These are phyloP conservation scores for Aechmea fasciata DNA, from an alignment of 176 grass and related monocot species.

Conservation along the genomic window DNA sequence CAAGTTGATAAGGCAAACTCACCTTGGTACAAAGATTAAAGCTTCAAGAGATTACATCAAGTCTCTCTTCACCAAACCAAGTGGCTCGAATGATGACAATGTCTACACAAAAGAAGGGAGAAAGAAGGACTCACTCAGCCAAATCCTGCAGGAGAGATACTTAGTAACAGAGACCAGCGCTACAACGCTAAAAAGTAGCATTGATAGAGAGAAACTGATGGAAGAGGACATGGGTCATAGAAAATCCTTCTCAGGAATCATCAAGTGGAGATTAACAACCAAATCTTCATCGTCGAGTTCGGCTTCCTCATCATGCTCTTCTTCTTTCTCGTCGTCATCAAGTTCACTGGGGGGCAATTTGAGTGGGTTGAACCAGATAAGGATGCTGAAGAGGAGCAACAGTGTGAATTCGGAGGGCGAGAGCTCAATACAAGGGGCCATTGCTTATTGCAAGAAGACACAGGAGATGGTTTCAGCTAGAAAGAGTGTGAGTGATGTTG, in stretches of 20 bases:
- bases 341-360: constrained; percentile 40
- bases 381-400: constrained; percentile 55
- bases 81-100: neutral
- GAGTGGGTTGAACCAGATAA: constrained; percentile 17
- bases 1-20: constrained; percentile 45
- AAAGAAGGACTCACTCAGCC: neutral
- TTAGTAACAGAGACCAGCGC: neutral
- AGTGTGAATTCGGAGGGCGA: constrained; percentile 57
- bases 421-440: constrained; percentile 76
- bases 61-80: constrained; percentile 45
- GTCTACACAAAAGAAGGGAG: neutral
- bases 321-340: constrained; percentile 23
- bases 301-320: constrained; percentile 36
- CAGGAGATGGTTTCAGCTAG: constrained; percentile 31
- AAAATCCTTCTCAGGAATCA: constrained; percentile 85
- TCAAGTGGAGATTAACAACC: constrained; percentile 44
- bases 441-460: constrained; percentile 84
- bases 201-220: constrained; percentile 27
- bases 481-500: constrained; percentile 51
- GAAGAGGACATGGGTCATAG: constrained; percentile 45
- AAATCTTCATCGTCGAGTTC: constrained; percentile 28
- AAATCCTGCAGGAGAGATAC: neutral
- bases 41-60: constrained; percentile 67
- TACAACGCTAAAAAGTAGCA: constrained; percentile 15
- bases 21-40: constrained; percentile 37